Percentiles rank a stretch among this genome's conserved stretches.
Evolutionary conservation across 306 rosid species (phyloP).

Genomic region (Comarum palustre): DNA sequence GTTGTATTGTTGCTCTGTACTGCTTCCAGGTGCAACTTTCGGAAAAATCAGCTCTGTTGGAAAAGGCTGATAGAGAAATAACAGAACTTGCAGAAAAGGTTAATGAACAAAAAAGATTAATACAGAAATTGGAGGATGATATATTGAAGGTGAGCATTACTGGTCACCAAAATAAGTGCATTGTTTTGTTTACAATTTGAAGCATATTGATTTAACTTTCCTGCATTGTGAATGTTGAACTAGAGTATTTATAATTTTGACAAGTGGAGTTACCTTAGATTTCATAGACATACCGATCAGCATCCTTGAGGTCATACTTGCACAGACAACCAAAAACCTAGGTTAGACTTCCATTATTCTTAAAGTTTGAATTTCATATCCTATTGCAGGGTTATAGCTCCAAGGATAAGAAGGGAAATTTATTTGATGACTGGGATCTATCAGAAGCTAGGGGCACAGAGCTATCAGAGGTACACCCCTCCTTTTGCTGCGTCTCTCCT

Average conservation of each 20-base stretch:
- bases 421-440: conserved; percentile 95
- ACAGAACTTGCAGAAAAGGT: conserved; percentile 60
- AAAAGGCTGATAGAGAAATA: conserved; percentile 68
- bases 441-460: conserved; percentile 75
- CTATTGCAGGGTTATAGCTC: conserved; percentile 75
- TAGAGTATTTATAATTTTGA: neutral
- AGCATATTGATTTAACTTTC: neutral
- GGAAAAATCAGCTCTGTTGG: conserved; percentile 67
- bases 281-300: neutral
- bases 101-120: conserved; percentile 74
- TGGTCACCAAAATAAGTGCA: neutral
- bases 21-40: conserved; percentile 67
- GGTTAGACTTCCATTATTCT: neutral
- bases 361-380: conserved; percentile 18
- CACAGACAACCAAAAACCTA: neutral
- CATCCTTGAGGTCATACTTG: neutral
- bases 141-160: conserved; percentile 66
- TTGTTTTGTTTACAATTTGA: conserved; percentile 15
- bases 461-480: conserved; percentile 65
- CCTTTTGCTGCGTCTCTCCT: neutral
- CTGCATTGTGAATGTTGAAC: conserved; percentile 8
- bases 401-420: conserved; percentile 71
- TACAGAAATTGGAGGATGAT: conserved; percentile 97
- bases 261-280: neutral
- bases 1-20: conserved; percentile 19